Conservation (phyloP, 2,329 filamentous ascomycete genomes). For the Sporothrix inflata region DNA sequence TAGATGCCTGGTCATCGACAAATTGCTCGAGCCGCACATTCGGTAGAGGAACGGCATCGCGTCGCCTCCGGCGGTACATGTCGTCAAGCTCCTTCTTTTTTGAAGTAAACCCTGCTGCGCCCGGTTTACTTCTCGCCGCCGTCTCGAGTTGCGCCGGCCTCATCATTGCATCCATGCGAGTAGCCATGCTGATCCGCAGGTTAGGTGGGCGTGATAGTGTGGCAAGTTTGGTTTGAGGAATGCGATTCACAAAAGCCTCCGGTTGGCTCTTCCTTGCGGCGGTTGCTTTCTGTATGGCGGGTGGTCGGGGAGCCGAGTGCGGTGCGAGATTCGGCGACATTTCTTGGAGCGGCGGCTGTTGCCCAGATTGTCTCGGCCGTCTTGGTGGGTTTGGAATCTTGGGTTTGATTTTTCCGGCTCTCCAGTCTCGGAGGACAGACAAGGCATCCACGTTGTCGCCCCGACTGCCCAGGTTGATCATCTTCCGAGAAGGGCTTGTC, state of each 20-base stretch:
- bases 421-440: slow-evolving; percentile 59
- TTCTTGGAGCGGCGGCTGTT: slow-evolving; percentile 21
- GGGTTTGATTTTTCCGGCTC: slow-evolving; percentile 54
- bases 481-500: slow-evolving; percentile 58
- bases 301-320: background rate
- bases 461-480: slow-evolving; percentile 64
- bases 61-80: slow-evolving; percentile 51
- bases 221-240: slow-evolving; percentile 20
- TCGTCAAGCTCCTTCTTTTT: slow-evolving; percentile 60
- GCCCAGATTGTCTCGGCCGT: background rate
- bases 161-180: slow-evolving; percentile 5
- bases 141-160: slow-evolving; percentile 61
- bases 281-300: background rate
- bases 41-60: slow-evolving; percentile 35
- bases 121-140: slow-evolving; percentile 41
- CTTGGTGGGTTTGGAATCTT: slow-evolving; percentile 26
- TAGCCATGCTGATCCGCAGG: background rate
- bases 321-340: slow-evolving; percentile 24
- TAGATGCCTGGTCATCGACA: slow-evolving; percentile 28
- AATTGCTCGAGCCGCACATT: slow-evolving; percentile 44
- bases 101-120: slow-evolving; percentile 49
- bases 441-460: slow-evolving; percentile 62
- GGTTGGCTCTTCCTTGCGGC: background rate
- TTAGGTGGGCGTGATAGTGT: slow-evolving; percentile 25
- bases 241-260: background rate